A percentile compares a stretch with the other conserved stretches of the same genome.
These are phyloP conservation scores for Suillus decipiens DNA, from an alignment of 768 basidiomycete species.

Conservation along the genomic window DNA sequence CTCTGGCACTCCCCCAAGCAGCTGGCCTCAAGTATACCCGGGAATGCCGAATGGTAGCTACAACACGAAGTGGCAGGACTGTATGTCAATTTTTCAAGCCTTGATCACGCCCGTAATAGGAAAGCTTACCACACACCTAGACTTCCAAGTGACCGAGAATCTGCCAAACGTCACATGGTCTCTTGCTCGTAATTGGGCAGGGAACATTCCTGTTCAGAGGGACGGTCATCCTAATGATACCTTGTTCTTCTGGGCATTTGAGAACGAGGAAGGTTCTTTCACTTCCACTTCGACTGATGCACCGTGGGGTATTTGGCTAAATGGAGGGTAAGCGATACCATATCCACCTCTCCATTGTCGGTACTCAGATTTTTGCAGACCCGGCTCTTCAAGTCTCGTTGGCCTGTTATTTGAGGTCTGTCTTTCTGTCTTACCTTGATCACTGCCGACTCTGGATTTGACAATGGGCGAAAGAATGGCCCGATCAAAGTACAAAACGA, in stretches of 20 bases:
- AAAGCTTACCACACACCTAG: conserved; percentile 32
- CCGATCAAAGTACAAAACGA: conserved; percentile 60
- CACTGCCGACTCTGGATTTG: neutral
- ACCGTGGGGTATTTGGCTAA: conserved; percentile 77
- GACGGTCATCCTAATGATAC: conserved; percentile 63
- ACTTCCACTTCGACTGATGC: conserved; percentile 42
- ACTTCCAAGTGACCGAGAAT: conserved; percentile 56
- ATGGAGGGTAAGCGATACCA: conserved; percentile 55
- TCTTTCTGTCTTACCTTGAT: conserved; percentile 8
- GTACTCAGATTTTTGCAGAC: conserved; percentile 37
- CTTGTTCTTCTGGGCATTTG: conserved; percentile 66
- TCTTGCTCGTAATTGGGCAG: conserved; percentile 56
- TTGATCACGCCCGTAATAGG: neutral
- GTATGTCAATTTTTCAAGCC: conserved; percentile 46
- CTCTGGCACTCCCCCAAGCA: conserved; percentile 27
- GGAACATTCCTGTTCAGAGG: conserved; percentile 63
- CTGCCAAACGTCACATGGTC: conserved; percentile 66
- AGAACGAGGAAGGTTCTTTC: conserved; percentile 56
- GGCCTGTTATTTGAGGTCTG: conserved; percentile 67
- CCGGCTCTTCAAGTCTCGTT: conserved; percentile 69
- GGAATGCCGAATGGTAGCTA: conserved; percentile 48
- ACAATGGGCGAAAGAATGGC: conserved; percentile 52
- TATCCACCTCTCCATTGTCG: too few relatives aligned
- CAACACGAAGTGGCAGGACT: conserved; percentile 61
- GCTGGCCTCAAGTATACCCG: conserved; percentile 44